Conservation (phyloP, 495 filamentous ascomycete species). For the Penicillium manginii region DNA sequence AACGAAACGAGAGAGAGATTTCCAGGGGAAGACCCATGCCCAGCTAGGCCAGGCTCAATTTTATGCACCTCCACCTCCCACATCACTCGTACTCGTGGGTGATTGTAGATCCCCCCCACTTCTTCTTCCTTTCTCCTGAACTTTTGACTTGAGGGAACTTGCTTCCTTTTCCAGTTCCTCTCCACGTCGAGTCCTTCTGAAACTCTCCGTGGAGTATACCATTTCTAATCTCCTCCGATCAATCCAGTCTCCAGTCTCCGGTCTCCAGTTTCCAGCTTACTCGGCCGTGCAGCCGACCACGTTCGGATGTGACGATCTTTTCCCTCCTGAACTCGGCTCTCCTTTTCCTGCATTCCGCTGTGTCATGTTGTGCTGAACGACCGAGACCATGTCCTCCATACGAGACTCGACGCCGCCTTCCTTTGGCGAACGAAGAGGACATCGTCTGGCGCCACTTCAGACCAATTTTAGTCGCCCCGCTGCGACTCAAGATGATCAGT, state of each 20-base stretch:
- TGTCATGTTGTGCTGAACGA: slow-evolving; percentile 15
- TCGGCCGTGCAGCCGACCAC: slow-evolving; percentile 27
- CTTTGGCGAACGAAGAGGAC: slow-evolving; percentile 46
- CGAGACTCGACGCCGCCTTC: slow-evolving; percentile 27
- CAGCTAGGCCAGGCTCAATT: slow-evolving; percentile 12
- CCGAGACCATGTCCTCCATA: slow-evolving; percentile 9
- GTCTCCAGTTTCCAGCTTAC: neutral
- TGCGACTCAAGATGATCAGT: slow-evolving; percentile 10
- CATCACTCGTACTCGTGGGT: neutral
- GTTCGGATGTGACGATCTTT: slow-evolving; percentile 32
- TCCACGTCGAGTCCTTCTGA: slow-evolving; percentile 1
- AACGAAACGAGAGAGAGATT: neutral
- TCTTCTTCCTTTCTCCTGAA: slow-evolving; percentile 14
- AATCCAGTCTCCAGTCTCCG: slow-evolving; percentile 4
- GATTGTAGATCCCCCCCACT: slow-evolving; percentile 22
- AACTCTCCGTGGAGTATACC: slow-evolving; percentile 15
- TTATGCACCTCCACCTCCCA: slow-evolving; percentile 26
- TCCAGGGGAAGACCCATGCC: slow-evolving; percentile 2
- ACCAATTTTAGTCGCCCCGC: slow-evolving; percentile 47
- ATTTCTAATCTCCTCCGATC: slow-evolving; percentile 3
- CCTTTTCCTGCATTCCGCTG: slow-evolving; percentile 21
- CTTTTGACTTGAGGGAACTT: too few species aligned
- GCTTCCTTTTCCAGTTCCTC: slow-evolving; percentile 9
- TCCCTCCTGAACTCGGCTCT: slow-evolving; percentile 19
- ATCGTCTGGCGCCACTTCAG: slow-evolving; percentile 40